Evolutionary conservation across 768 basidiomycete genomes (phyloP), one percentile per base, ranked within the genome.

Genomic region (Leccinum fibrillosum): DNA sequence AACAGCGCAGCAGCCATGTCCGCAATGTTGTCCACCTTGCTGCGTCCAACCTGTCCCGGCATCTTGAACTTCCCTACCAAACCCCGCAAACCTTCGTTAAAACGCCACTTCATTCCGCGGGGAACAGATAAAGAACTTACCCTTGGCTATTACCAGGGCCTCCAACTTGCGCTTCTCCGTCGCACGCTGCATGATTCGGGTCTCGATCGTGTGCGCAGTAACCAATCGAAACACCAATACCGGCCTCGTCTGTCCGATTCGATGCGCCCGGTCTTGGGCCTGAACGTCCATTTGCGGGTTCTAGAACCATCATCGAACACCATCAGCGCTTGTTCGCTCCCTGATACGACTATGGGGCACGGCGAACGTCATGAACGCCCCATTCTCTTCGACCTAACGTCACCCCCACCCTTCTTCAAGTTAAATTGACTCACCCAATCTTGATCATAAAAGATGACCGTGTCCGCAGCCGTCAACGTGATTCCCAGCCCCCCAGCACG

Each of bases 221-320:
- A 96, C 85, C 4, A 98, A 79, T 39, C 96, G 81, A 76, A 92
- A 96, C 57, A 97, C 86, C 47, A 97, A 78, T 53, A 97, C 94
- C 1, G 94, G 93, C 62, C 79, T 86, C 28, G 85, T 97, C 75
- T 98, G 96, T 2, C 96, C 96, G 50, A 99, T 98, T 11, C 97
- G 85, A 72, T 99, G 96, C 0, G 94, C 94, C 35, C 96, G 82
- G 65, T 97, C 96, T 69, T 94, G 92, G 0, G 96, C 96, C 75
- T 99, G 96, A 2, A 91, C 78, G 63, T 99, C 96, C 86, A 95
- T 94, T 76, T 97, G 95, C 0, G 95, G 94, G 66, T 92, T 93
- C 90, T 92, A 61, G 15, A 54, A 26, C 34, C 42, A 44, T 44
- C 8, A 19, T 44, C 19, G 15, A 39, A 48, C 2, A 35, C 11